Percentiles rank a stretch among this genome's conserved stretches.
Conservation (phyloP, 768 basidiomycete species). For the Flagelloscypha sp. region DNA sequence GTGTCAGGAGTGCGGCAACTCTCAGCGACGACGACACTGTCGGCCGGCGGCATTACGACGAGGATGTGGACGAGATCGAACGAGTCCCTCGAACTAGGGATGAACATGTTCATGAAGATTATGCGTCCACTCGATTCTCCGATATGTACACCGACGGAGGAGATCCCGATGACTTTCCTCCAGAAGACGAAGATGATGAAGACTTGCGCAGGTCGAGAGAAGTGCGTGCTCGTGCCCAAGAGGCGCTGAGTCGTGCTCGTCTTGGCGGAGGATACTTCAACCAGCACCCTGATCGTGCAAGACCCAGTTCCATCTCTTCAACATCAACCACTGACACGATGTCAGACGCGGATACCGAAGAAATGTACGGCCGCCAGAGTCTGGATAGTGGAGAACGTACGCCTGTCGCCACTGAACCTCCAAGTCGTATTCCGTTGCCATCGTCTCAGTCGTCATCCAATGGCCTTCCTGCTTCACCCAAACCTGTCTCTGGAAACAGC, state of each 20-base stretch:
- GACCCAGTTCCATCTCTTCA: background rate
- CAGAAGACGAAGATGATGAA: constrained; percentile 18
- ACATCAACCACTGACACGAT: constrained; percentile 1
- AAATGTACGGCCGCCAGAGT: too few relatives aligned
- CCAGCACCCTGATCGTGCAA: constrained; percentile 68
- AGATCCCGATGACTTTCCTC: constrained; percentile 22
- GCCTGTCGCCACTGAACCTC: too few relatives aligned
- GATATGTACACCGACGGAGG: background rate
- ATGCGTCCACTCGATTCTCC: constrained; percentile 1
- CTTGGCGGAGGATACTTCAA: constrained; percentile 69
- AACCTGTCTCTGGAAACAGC: constrained; percentile 30
- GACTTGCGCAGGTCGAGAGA: constrained; percentile 12
- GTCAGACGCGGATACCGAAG: too few relatives aligned
- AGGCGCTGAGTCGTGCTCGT: constrained; percentile 10
- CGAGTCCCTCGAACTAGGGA: constrained; percentile 24
- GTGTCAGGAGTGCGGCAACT: constrained; percentile 30
- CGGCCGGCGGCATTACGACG: constrained; percentile 27
- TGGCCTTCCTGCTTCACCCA: constrained; percentile 10
- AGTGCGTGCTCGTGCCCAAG: constrained; percentile 14
- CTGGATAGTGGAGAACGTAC: too few relatives aligned
- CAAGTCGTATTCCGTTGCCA: too few relatives aligned
- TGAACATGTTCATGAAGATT: constrained; percentile 1
- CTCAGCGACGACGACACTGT: constrained; percentile 21
- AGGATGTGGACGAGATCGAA: constrained; percentile 43
- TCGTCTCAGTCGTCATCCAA: too few relatives aligned